Evolutionary conservation across 208 protist genomes (phyloP).

Genomic region (Wallacemonas collosoma): DNA sequence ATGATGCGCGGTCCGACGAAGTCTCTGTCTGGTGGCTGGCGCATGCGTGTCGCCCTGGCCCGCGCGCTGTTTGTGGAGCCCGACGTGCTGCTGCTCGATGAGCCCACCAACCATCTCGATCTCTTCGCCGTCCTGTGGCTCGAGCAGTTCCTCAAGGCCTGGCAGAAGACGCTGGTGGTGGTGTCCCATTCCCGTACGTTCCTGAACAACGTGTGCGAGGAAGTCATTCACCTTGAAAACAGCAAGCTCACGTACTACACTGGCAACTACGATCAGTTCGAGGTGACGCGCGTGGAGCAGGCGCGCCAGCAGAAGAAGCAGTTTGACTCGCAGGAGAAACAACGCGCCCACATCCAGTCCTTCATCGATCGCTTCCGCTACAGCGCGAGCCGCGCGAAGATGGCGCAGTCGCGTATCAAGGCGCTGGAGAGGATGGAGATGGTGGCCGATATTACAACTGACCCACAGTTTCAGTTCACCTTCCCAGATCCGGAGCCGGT

Average conservation of each 20-base stretch:
- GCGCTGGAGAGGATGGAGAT: slow-evolving; percentile 91
- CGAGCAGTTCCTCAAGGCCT: slow-evolving; percentile 95
- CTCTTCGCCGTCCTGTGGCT: slow-evolving; percentile 98
- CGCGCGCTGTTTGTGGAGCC: slow-evolving; percentile 97
- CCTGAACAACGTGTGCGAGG: slow-evolving; percentile 95
- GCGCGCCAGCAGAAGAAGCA: slow-evolving; percentile 89
- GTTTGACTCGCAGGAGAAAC: slow-evolving; percentile 89
- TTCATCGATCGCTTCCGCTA: slow-evolving; percentile 95
- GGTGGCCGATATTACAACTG: slow-evolving; percentile 82
- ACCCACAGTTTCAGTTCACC: slow-evolving; percentile 91
- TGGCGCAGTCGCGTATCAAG: slow-evolving; percentile 96
- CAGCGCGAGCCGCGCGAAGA: slow-evolving; percentile 88
- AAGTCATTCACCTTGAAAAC: slow-evolving; percentile 93
- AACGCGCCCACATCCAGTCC: slow-evolving; percentile 91
- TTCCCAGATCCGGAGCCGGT: slow-evolving; percentile 90
- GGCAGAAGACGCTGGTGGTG: slow-evolving; percentile 95
- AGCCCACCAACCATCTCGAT: slow-evolving; percentile 98
- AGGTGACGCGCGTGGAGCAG: slow-evolving; percentile 88
- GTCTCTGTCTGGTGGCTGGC: slow-evolving; percentile 95
- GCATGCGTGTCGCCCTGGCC: slow-evolving; percentile 98
- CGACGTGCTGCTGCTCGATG: slow-evolving; percentile 96
- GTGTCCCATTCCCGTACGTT: slow-evolving; percentile 98
- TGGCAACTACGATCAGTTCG: slow-evolving; percentile 95
- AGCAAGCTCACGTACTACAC: slow-evolving; percentile 90
- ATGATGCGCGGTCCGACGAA: slow-evolving; percentile 93